phyloP scores from a whole-genome alignment of 305 asterid species.

The Andrographis paniculata region DNA sequence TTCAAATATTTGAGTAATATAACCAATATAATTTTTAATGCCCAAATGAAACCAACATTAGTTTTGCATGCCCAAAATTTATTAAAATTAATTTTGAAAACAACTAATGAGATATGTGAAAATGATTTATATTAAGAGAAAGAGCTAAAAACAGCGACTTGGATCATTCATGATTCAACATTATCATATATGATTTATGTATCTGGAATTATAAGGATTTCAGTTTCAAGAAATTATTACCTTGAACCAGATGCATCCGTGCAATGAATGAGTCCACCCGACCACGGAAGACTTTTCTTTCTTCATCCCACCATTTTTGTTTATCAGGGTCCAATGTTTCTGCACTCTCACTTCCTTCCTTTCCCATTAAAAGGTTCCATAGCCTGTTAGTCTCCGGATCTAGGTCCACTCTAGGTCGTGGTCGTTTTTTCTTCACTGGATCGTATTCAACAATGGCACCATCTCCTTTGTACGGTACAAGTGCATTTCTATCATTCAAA shows the following conservation, averaged over 20 bases:
- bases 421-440: conserved; percentile 40
- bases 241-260: conserved; percentile 96
- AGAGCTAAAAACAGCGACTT: conserved; percentile 3
- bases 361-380: conserved; percentile 89
- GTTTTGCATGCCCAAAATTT: too few relatives aligned
- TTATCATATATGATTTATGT: conserved; percentile 8
- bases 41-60: too few relatives aligned
- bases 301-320: conserved; percentile 86
- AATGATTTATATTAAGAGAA: too few relatives aligned
- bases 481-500: conserved; percentile 36
- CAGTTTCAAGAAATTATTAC: conserved; percentile 30
- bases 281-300: conserved; percentile 66
- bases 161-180: conserved; percentile 3
- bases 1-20: too few relatives aligned
- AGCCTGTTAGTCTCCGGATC: conserved; percentile 80
- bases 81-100: too few relatives aligned
- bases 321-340: conserved; percentile 42
- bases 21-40: too few relatives aligned
- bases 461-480: conserved; percentile 62
- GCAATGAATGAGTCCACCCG: conserved; percentile 88
- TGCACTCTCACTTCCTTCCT: conserved; percentile 49
- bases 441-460: conserved; percentile 52
- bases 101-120: too few relatives aligned
- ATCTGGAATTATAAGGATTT: not conserved
- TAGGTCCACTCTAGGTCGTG: conserved; percentile 90